Percentiles rank a stretch among this genome's conserved stretches.
Evolutionary conservation across 169 alveolate genomes (phyloP).

Genomic region (Cryptosporidium canis): DNA sequence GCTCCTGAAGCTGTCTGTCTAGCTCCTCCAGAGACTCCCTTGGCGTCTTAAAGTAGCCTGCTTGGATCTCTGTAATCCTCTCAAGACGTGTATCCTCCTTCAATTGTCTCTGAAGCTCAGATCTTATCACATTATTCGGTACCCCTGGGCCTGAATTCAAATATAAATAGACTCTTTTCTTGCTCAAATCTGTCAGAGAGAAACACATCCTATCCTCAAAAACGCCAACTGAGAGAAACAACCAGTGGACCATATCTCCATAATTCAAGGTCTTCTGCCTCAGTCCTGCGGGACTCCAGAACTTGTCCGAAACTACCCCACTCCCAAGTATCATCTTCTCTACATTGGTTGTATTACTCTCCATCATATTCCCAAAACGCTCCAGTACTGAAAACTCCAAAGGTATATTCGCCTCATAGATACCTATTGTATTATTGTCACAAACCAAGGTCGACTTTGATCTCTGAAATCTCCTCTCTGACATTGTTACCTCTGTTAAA

Average conservation of each 20-base stretch:
- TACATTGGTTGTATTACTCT: conserved; percentile 48
- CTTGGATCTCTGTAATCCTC: not conserved
- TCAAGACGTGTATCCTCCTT: not conserved
- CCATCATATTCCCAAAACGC: conserved; percentile 41
- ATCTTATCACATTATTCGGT: not conserved
- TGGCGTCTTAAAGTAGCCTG: conserved; percentile 4
- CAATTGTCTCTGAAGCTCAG: not conserved
- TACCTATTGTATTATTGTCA: conserved; percentile 52
- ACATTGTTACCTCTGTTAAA: conserved; percentile 43
- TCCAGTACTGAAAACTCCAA: conserved; percentile 47
- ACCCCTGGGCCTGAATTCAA: not conserved
- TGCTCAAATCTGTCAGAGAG: conserved; percentile 5
- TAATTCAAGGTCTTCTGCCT: not conserved
- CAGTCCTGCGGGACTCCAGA: conserved; percentile 4
- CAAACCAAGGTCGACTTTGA: conserved; percentile 51
- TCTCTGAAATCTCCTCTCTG: conserved; percentile 38
- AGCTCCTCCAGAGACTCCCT: not conserved
- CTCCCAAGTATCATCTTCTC: conserved; percentile 1
- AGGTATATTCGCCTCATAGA: conserved; percentile 62
- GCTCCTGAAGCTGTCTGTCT: not conserved
- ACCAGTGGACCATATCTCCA: conserved; percentile 36
- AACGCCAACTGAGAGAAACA: conserved; percentile 3
- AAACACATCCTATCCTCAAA: conserved; percentile 61
- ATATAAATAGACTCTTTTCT: not conserved
- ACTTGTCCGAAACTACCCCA: conserved; percentile 30